phyloP scores from a whole-genome alignment of 441 rosid genomes.

The Biscutella laevigata region DNA sequence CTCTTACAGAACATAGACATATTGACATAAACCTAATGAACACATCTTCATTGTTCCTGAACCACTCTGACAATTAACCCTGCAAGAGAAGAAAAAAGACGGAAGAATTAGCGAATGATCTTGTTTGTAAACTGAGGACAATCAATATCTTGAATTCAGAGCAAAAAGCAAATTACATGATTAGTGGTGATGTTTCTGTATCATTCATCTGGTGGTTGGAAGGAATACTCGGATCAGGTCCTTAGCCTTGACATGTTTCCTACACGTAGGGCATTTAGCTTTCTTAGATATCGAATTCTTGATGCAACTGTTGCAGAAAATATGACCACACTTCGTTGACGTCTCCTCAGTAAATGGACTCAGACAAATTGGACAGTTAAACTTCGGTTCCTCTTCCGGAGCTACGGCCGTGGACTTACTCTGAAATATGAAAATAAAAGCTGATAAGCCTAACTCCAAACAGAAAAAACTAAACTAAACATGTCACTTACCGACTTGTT shows the following conservation, averaged over 20 bases:
- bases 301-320: slow-evolving; percentile 81
- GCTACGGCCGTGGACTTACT: slow-evolving; percentile 30
- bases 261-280: slow-evolving; percentile 80
- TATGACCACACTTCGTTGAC: slow-evolving; percentile 93
- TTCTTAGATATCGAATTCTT: slow-evolving; percentile 44
- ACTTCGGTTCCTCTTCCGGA: slow-evolving; percentile 56
- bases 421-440: slow-evolving; percentile 30
- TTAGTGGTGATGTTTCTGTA: slow-evolving; percentile 8
- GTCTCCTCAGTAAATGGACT: slow-evolving; percentile 60
- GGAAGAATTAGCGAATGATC: not conserved
- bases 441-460: slow-evolving; percentile 5
- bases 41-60: slow-evolving; percentile 10
- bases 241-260: slow-evolving; percentile 48
- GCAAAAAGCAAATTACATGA: slow-evolving; percentile 18
- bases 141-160: not conserved
- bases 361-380: slow-evolving; percentile 87
- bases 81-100: not conserved
- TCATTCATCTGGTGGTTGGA: slow-evolving; percentile 53
- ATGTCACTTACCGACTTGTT: slow-evolving; percentile 41
- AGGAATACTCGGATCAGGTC: slow-evolving; percentile 82
- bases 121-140: not conserved
- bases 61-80: no score
- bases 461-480: not conserved
- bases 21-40: slow-evolving; percentile 12
- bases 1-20: not conserved